A percentile compares a stretch with the other conserved stretches of the same genome.
phyloP scores from a whole-genome alignment of 805 yeast genomes.

The Jamesozyma lodderae region DNA sequence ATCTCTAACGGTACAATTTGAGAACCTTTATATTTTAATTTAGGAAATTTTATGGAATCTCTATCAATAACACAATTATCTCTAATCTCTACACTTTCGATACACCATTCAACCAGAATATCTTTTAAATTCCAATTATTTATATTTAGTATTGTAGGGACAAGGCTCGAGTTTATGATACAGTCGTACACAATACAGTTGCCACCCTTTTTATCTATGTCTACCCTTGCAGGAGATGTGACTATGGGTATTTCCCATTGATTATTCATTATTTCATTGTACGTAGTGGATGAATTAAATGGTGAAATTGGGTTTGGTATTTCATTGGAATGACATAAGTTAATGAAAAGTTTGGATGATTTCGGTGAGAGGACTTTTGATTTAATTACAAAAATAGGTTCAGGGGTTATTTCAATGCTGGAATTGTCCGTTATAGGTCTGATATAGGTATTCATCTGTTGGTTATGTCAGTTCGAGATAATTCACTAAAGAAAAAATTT shows the following conservation, averaged over 20 bases:
- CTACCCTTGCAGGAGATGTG: constrained; percentile 46
- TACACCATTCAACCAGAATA: constrained; percentile 72
- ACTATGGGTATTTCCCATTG: constrained; percentile 84
- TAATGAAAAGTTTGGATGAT: constrained; percentile 57
- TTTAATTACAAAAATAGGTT: constrained; percentile 67
- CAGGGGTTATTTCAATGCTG: constrained; percentile 37
- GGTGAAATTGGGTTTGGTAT: constrained; percentile 54
- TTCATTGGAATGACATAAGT: constrained; percentile 56
- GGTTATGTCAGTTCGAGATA: neutral
- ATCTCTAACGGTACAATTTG: constrained; percentile 30
- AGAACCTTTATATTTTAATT: constrained; percentile 61
- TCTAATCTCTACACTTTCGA: constrained; percentile 64
- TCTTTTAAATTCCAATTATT: constrained; percentile 49
- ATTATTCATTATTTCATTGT: constrained; percentile 54
- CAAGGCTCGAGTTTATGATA: constrained; percentile 42
- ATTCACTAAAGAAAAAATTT: neutral
- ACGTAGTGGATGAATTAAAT: constrained; percentile 50
- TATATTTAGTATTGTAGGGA: constrained; percentile 39
- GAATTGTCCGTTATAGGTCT: constrained; percentile 8
- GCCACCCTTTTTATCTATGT: constrained; percentile 61
- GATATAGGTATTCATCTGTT: constrained; percentile 12
- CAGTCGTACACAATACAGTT: constrained; percentile 68
- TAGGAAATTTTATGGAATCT: constrained; percentile 53
- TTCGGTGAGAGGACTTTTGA: constrained; percentile 39
- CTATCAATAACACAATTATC: constrained; percentile 46